These are phyloP conservation scores for Cladosporium sp. DNA, from an alignment of 2,329 filamentous ascomycete species.

Conservation along the genomic window DNA sequence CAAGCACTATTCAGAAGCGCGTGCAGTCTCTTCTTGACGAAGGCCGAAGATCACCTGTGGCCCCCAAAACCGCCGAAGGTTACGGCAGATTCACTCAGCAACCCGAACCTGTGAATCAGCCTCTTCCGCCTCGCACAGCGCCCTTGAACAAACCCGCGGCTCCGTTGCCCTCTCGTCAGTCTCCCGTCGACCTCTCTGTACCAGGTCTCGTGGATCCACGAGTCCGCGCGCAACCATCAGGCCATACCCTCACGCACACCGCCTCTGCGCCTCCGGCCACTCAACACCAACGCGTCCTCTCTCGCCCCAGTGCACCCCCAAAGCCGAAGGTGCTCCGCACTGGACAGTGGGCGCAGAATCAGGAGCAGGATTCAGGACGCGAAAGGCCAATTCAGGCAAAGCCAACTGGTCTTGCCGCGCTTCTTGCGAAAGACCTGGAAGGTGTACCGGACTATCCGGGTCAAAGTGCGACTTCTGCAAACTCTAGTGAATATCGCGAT, in stretches of 20 bases:
- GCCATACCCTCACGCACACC: constrained; percentile 18
- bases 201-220: constrained; percentile 12
- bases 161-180: constrained; percentile 3
- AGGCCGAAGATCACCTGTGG: constrained; percentile 59
- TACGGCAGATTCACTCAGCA: constrained; percentile 82
- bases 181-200: constrained; percentile 5
- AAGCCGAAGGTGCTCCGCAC: constrained; percentile 63
- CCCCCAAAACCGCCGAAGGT: constrained; percentile 75
- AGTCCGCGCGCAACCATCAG: constrained; percentile 16
- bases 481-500: constrained; percentile 1
- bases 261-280: constrained; percentile 5
- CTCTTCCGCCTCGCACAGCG: constrained; percentile 12
- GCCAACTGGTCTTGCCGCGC: constrained; percentile 36
- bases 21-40: constrained; percentile 85
- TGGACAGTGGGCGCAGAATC: constrained; percentile 26
- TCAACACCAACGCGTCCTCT: constrained; percentile 31
- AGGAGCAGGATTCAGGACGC: background rate
- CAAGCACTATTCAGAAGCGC: constrained; percentile 86
- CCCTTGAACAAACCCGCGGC: constrained; percentile 2
- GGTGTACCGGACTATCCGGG: constrained; percentile 40
- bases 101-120: background rate
- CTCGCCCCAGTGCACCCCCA: constrained; percentile 58
- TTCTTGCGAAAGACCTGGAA: constrained; percentile 42
- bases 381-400: constrained; percentile 20
- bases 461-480: background rate